Evolutionary conservation across 2,329 filamentous ascomycete genomes (phyloP).

Genomic region (Fusarium agapanthi): DNA sequence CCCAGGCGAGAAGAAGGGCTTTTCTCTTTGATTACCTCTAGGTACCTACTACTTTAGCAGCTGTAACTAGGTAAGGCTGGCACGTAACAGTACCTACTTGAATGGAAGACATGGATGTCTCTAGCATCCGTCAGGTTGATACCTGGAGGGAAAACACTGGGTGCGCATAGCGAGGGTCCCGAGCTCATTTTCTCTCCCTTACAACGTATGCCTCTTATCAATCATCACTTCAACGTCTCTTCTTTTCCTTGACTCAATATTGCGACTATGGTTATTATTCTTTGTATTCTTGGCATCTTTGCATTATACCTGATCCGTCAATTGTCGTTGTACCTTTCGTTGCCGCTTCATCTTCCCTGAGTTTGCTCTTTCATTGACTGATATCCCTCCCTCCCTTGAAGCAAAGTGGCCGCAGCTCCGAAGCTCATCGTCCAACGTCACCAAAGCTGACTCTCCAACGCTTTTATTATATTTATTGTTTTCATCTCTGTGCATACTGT

Average conservation of each 20-base stretch:
- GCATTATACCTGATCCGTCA: slow-evolving; percentile 28
- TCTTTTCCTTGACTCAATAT: not conserved
- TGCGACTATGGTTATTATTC: slow-evolving; percentile 36
- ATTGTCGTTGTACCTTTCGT: slow-evolving; percentile 28
- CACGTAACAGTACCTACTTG: not conserved
- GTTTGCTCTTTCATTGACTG: not conserved
- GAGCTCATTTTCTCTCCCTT: slow-evolving; percentile 30
- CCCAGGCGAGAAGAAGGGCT: slow-evolving; percentile 6
- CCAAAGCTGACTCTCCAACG: not conserved
- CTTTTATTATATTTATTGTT: not conserved
- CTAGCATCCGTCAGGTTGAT: not conserved
- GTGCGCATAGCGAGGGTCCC: not conserved
- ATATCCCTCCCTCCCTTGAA: slow-evolving; percentile 1
- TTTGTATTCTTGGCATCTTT: slow-evolving; percentile 29
- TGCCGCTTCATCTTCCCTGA: slow-evolving; percentile 28
- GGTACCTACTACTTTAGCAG: not conserved
- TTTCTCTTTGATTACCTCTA: slow-evolving; percentile 12
- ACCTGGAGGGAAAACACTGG: not conserved
- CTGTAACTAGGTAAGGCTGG: not conserved
- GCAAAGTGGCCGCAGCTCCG: slow-evolving; percentile 10
- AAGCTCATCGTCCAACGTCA: slow-evolving; percentile 10
- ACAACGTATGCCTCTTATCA: slow-evolving; percentile 13
- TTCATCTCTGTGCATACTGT: not conserved
- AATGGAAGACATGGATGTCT: not conserved
- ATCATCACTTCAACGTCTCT: not conserved